phyloP scores from a whole-genome alignment of 345 rosid genomes.

The Pseudoturritis turrita region DNA sequence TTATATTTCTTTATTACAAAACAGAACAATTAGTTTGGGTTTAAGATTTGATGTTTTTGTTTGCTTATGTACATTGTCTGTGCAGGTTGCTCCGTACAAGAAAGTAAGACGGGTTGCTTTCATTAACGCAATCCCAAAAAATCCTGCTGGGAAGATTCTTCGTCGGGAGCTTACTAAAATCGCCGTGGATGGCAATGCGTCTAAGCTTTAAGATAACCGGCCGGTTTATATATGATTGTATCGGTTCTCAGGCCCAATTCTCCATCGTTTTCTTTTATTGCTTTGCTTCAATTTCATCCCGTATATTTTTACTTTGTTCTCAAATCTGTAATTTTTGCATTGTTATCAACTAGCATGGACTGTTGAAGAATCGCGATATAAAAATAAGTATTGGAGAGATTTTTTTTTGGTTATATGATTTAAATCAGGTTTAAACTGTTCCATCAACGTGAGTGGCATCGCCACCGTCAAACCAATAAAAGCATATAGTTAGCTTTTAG shows the following conservation, averaged over 20 bases:
- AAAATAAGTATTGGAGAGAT: not conserved
- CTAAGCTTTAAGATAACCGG: conserved; percentile 35
- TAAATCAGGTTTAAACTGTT: not conserved
- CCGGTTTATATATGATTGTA: not conserved
- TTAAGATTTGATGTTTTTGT: not conserved
- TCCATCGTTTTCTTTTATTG: not conserved
- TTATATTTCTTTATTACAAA: no score
- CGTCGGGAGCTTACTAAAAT: conserved; percentile 56
- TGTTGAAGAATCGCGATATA: not conserved
- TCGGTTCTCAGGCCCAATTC: not conserved
- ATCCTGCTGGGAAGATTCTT: conserved; percentile 76
- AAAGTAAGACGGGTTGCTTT: conserved; percentile 81
- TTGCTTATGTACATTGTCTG: conserved; percentile 3
- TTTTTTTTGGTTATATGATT: not conserved
- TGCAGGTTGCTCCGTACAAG: conserved; percentile 90
- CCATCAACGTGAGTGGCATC: not conserved
- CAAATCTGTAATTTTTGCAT: not conserved
- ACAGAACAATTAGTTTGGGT: not conserved
- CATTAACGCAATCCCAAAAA: conserved; percentile 61
- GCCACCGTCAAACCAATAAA: not conserved
- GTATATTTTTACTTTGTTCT: not conserved
- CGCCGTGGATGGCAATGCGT: conserved; percentile 35
- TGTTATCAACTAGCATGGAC: not conserved
- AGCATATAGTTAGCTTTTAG: not conserved
- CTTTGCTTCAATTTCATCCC: not conserved